phyloP scores from a whole-genome alignment of 805 yeast species.

The Starmerella etchellsii region DNA sequence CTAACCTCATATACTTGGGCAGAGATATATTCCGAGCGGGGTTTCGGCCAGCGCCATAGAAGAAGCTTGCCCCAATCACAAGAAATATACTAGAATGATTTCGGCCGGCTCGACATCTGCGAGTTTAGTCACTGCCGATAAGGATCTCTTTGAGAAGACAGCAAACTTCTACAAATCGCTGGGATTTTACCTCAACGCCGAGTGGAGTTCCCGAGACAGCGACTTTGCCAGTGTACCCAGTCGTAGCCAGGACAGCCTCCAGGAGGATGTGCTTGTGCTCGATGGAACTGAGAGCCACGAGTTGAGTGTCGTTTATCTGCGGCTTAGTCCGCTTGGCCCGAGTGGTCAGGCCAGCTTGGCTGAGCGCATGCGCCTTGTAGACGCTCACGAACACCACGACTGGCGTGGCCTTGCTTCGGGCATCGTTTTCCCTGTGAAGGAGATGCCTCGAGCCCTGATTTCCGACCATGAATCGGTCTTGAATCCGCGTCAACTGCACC shows the following conservation, averaged over 20 bases:
- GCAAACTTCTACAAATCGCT: constrained; percentile 44
- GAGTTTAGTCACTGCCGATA: constrained; percentile 37
- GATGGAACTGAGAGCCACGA: constrained; percentile 15
- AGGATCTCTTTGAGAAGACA: constrained; percentile 34
- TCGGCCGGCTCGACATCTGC: constrained; percentile 58
- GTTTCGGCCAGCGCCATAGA: too few species aligned
- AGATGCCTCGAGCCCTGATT: constrained; percentile 28
- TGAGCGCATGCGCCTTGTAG: constrained; percentile 16
- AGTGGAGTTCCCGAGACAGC: constrained; percentile 23
- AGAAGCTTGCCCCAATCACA: too few species aligned
- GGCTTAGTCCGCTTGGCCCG: constrained; percentile 21
- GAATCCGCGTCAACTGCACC: constrained; percentile 31
- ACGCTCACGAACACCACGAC: constrained; percentile 27
- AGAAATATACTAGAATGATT: constrained; percentile 2
- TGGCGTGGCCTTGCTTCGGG: constrained; percentile 39
- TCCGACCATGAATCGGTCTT: constrained; percentile 21
- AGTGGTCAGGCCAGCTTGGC: constrained; percentile 19
- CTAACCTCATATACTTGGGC: too few species aligned
- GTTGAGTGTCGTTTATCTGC: constrained; percentile 25
- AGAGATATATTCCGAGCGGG: too few species aligned
- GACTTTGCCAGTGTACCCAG: constrained; percentile 16
- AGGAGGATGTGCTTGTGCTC: constrained; percentile 25
- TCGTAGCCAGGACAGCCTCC: constrained; percentile 19
- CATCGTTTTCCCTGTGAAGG: constrained; percentile 37
- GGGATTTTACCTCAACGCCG: constrained; percentile 30